Percentiles rank a stretch among this genome's conserved stretches.
These are phyloP conservation scores for Clitoria ternatea DNA, from an alignment of 306 rosid species.

Conservation along the genomic window DNA sequence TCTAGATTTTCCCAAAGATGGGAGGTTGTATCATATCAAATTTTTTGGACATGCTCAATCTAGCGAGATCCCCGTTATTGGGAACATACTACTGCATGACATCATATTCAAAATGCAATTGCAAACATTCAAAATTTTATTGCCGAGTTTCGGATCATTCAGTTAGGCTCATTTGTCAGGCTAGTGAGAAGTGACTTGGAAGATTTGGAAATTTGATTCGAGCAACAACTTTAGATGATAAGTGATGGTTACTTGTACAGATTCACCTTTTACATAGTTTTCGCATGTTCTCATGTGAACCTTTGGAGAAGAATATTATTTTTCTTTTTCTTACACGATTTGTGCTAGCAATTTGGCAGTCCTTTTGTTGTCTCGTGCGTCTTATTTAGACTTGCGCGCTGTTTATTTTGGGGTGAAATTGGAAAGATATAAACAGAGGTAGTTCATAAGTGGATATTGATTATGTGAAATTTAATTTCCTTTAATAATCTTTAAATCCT, in stretches of 20 bases:
- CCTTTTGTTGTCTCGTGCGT: too few species aligned
- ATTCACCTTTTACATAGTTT: not conserved
- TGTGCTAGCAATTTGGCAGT: too few species aligned
- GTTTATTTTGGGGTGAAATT: too few species aligned
- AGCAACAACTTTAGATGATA: not conserved
- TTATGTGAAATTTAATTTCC: too few species aligned
- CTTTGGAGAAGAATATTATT: too few species aligned
- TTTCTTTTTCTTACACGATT: too few species aligned
- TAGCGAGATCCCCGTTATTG: not conserved
- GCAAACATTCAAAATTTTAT: not conserved
- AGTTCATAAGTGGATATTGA: too few species aligned
- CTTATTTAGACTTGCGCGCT: too few species aligned
- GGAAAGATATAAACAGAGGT: too few species aligned
- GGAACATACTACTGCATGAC: not conserved
- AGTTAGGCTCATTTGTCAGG: not conserved
- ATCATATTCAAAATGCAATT: not conserved
- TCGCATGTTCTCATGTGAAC: not conserved
- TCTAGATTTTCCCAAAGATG: conserved; percentile 25
- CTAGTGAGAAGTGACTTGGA: not conserved
- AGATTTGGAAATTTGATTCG: not conserved
- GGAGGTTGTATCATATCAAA: conserved; percentile 23
- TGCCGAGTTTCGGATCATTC: not conserved
- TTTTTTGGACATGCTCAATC: conserved; percentile 4
- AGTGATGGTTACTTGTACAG: not conserved
- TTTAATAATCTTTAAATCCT: too few species aligned